Conservation (phyloP, 169 alveolate species). For the Cryptosporidium meleagridis region DNA sequence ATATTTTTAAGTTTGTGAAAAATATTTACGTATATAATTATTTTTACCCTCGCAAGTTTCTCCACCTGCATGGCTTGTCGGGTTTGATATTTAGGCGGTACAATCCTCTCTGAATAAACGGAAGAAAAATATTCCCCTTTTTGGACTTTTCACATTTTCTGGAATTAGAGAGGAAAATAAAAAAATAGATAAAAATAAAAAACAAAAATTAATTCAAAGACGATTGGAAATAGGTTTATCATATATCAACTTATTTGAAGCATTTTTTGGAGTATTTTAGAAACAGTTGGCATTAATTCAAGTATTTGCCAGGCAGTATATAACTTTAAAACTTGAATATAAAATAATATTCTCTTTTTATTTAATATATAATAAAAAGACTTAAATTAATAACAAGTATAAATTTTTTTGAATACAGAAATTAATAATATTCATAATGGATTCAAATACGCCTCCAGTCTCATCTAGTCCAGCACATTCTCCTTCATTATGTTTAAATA, state of each 20-base stretch:
- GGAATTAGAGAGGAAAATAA: not conserved
- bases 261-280: not conserved
- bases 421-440: slow-evolving; percentile 12
- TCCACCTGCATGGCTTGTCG: slow-evolving; percentile 77
- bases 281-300: not conserved
- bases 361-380: not conserved
- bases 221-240: not conserved
- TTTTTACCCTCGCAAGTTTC: slow-evolving; percentile 71
- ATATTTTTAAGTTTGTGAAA: not conserved
- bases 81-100: slow-evolving; percentile 76
- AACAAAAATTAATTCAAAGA: not conserved
- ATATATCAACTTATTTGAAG: not conserved
- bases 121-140: slow-evolving; percentile 72
- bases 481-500: slow-evolving; percentile 86
- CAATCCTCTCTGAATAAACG: slow-evolving; percentile 70
- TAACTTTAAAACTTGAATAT: not conserved
- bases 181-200: slow-evolving; percentile 2
- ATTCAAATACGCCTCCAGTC: slow-evolving; percentile 67
- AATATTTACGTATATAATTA: slow-evolving; percentile 33
- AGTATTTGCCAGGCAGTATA: not conserved
- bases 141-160: slow-evolving; percentile 50
- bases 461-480: slow-evolving; percentile 75
- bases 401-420: not conserved
- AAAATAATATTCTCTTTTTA: not conserved
- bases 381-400: not conserved